Base-by-base conservation (phyloP, 2,329 filamentous ascomycete genomes). In the Clathrospora elynae region DNA sequence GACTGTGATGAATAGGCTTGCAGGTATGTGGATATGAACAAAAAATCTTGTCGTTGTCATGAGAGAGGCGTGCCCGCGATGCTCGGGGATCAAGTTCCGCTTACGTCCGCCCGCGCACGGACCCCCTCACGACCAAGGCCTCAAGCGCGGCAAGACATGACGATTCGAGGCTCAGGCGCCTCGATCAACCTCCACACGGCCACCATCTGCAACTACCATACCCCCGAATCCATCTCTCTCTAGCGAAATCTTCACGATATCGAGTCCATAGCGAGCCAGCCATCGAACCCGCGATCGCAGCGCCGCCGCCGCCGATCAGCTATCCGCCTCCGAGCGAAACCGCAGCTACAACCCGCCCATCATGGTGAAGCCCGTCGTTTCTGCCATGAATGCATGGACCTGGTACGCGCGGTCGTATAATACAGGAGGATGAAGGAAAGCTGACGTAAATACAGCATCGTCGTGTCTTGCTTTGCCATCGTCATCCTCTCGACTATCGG, bases 331-430 rank as follows among this genome's bases (percentile, higher is more conserved):
- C 36, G 29, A 31, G 33, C 36, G 34, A 35, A 29, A 23, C 23
- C 35, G 39, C 37, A 48, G 40, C 44, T 46, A 25, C 12, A 29
- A 53, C 24, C 26, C 55, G 57, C 49, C 57, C 54, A 60, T 32
- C 67, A 96, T 96, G 91, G 96, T 96, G 89, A 96, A 96, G 85
- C 91, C 92, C 59, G 78, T 97, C 68, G 88, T 97, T 61, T 87
- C 89, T 68, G 86, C 90, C 57, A 82, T 91, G 76, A 91, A 95
- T 76, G 92, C 91, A 66, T 96, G 91, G 90, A 89, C 85, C 77
- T 96, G 91, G 91, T 96, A 78, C 67, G 83, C 71, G 16, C 34
- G 1, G 20, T 25, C 24, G 6, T 6, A 10, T 5, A n/a, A 23
- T 7, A 14, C 6, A 26, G 9, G 24, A 28, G 36, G 20, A 32